Percentiles rank a stretch among this genome's conserved stretches.
Conservation (phyloP, 2,329 filamentous ascomycete genomes). For the Thyridium curvatum region DNA sequence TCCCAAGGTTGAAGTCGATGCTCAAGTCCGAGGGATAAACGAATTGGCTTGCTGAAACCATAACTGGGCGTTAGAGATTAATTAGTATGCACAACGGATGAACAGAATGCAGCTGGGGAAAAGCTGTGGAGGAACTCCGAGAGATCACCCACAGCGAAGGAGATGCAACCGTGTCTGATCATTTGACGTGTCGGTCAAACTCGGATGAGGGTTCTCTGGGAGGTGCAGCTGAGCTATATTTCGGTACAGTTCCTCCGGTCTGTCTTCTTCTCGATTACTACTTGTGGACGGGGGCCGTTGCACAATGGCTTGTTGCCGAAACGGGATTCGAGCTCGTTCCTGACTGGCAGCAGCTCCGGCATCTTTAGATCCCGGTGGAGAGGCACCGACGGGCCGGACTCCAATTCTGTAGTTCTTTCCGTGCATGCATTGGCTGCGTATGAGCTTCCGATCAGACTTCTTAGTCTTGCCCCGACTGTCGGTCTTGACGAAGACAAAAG, state of each 20-base stretch:
- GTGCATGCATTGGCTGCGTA: slow-evolving; percentile 1
- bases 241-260: no score
- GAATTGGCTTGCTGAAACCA: neutral
- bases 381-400: neutral
- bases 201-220: neutral
- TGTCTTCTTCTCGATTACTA: no score
- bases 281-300: no score
- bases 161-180: neutral
- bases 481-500: slow-evolving; percentile 1
- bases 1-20: neutral
- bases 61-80: no score
- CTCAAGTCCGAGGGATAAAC: neutral
- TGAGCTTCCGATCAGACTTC: neutral
- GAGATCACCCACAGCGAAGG: neutral
- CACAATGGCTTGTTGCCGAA: no score
- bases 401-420: slow-evolving; percentile 1
- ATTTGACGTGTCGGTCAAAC: neutral
- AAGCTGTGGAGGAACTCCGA: no score
- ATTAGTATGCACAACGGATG: no score
- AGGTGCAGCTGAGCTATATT: neutral
- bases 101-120: no score
- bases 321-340: no score
- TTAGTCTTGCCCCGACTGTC: slow-evolving; percentile 1
- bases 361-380: neutral
- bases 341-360: no score